A percentile compares a stretch with the other conserved stretches of the same genome.
phyloP scores from a whole-genome alignment of 148 eudicot genomes.

The Chenopodium quinoa region DNA sequence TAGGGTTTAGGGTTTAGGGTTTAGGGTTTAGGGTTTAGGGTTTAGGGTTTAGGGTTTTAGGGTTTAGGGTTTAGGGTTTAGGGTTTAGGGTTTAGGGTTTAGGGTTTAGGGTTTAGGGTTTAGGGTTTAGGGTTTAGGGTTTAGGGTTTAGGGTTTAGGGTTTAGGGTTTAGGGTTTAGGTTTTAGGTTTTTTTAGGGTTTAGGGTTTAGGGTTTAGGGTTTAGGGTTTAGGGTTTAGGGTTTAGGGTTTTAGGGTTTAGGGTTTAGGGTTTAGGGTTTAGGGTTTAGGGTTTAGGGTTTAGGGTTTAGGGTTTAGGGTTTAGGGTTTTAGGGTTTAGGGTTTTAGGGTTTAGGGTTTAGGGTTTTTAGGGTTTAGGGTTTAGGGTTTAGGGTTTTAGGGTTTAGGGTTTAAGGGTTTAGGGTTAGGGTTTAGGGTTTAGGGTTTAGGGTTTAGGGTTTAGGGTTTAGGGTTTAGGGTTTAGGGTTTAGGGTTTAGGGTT shows the following conservation, averaged over 20 bases:
- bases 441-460: too few species aligned
- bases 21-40: constrained; percentile 29
- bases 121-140: background rate
- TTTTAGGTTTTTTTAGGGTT: constrained; percentile 17
- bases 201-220: constrained; percentile 8
- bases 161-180: constrained; percentile 24
- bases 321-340: constrained; percentile 17
- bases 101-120: background rate
- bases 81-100: constrained; percentile 15
- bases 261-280: constrained; percentile 17
- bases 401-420: constrained; percentile 11
- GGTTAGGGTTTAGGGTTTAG: constrained; percentile 15
- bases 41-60: constrained; percentile 21
- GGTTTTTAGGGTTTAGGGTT: background rate
- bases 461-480: too few species aligned
- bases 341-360: background rate
- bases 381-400: background rate
- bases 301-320: constrained; percentile 21
- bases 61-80: constrained; percentile 23
- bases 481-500: too few species aligned
- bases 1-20: constrained; percentile 36
- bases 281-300: constrained; percentile 24
- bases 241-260: background rate
- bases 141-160: constrained; percentile 33
- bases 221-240: constrained; percentile 21